phyloP scores from a whole-genome alignment of 2,329 filamentous ascomycete genomes.

The Ambrosiella cleistominuta region DNA sequence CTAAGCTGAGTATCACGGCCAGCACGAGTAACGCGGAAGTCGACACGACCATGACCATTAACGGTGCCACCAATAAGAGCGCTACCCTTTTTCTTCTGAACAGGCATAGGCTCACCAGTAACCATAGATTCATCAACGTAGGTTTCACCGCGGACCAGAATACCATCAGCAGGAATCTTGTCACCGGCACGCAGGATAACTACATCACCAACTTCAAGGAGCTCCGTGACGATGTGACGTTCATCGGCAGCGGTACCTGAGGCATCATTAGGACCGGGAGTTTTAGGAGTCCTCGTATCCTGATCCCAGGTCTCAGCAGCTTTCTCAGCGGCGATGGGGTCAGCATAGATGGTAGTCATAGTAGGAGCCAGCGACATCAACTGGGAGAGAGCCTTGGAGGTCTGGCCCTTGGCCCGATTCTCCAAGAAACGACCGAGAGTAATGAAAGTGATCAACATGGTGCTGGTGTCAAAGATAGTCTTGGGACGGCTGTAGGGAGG shows the following conservation, averaged over 20 bases:
- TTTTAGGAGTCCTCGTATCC: slow-evolving; percentile 25
- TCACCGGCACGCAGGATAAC: slow-evolving; percentile 87
- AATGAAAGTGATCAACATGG: slow-evolving; percentile 95
- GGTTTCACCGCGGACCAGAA: slow-evolving; percentile 72
- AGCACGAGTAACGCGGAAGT: slow-evolving; percentile 81
- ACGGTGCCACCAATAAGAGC: slow-evolving; percentile 83
- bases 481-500: slow-evolving; percentile 62
- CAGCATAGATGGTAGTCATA: slow-evolving; percentile 90
- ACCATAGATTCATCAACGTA: slow-evolving; percentile 98
- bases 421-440: slow-evolving; percentile 81
- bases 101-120: slow-evolving; percentile 89
- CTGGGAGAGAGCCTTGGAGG: slow-evolving; percentile 77
- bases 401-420: slow-evolving; percentile 89
- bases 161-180: slow-evolving; percentile 88
- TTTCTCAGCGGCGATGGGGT: slow-evolving; percentile 86
- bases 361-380: slow-evolving; percentile 93
- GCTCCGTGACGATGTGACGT: slow-evolving; percentile 66
- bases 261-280: slow-evolving; percentile 18
- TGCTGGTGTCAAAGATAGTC: slow-evolving; percentile 93
- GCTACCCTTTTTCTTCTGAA: slow-evolving; percentile 69
- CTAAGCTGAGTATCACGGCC: slow-evolving; percentile 92
- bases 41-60: slow-evolving; percentile 78
- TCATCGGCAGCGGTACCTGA: slow-evolving; percentile 58
- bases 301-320: slow-evolving; percentile 58
- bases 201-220: slow-evolving; percentile 85